Percentiles rank a stretch among this genome's conserved stretches.
Conservation (phyloP, 75 land plant species). For the Selaginella moellendorffii region DNA sequence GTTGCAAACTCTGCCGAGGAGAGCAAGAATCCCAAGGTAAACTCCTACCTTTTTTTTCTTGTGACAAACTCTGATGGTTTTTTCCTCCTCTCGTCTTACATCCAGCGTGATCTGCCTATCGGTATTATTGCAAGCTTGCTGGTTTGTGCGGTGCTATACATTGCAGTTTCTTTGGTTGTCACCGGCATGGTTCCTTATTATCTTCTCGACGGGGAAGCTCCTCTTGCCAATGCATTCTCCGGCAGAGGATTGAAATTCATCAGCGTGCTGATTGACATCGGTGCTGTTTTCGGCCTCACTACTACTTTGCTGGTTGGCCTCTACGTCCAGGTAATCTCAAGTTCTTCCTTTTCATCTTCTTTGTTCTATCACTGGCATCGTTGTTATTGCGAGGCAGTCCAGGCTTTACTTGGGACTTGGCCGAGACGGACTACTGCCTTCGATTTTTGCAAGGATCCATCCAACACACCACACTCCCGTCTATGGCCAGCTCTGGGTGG, state of each 20-base stretch:
- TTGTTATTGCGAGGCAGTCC: no score
- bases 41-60: background rate
- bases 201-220: conserved; percentile 75
- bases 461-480: conserved; percentile 62
- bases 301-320: conserved; percentile 91
- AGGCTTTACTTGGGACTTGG: conserved; percentile 90
- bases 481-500: conserved; percentile 79
- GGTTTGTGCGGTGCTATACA: conserved; percentile 55
- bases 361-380: background rate
- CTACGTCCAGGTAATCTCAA: conserved; percentile 79
- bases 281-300: conserved; percentile 85
- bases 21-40: conserved; percentile 83
- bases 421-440: conserved; percentile 84
- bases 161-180: conserved; percentile 80
- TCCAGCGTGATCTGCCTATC: conserved; percentile 84
- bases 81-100: no score
- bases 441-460: conserved; percentile 65
- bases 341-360: background rate
- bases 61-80: background rate
- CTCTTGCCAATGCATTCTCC: conserved; percentile 64
- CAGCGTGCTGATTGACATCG: conserved; percentile 61
- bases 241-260: conserved; percentile 55
- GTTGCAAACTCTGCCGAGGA: conserved; percentile 99
- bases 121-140: conserved; percentile 80
- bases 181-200: conserved; percentile 95